These are phyloP conservation scores for Coemansia sp. DNA, from an alignment of 192 early-diverging fungal species.

Conservation along the genomic window DNA sequence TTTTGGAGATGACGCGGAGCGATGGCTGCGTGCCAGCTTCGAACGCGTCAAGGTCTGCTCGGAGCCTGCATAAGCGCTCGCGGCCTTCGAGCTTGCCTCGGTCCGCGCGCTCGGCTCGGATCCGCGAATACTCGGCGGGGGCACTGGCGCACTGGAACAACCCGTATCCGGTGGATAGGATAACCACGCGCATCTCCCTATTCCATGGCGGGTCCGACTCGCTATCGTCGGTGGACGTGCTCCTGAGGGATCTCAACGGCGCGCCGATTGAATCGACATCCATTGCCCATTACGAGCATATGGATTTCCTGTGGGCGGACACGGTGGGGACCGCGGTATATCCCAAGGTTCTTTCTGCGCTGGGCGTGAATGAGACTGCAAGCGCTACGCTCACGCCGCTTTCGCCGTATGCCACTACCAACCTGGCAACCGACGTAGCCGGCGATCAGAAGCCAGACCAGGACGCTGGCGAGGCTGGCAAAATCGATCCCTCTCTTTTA, in stretches of 20 bases:
- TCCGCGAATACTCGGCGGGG: slow-evolving; percentile 68
- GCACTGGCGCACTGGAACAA: slow-evolving; percentile 54
- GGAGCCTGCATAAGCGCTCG: slow-evolving; percentile 10
- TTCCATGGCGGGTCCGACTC: slow-evolving; percentile 90
- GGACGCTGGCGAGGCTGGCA: not conserved
- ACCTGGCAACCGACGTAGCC: not conserved
- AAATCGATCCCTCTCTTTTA: not conserved
- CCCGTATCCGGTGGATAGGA: slow-evolving; percentile 57
- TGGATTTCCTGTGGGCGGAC: slow-evolving; percentile 58
- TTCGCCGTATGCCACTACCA: not conserved
- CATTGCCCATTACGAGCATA: slow-evolving; percentile 78
- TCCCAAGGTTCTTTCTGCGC: slow-evolving; percentile 34
- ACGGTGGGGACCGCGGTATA: slow-evolving; percentile 43
- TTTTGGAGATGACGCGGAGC: not conserved
- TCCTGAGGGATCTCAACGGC: slow-evolving; percentile 55
- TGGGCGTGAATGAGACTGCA: slow-evolving; percentile 25
- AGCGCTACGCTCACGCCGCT: slow-evolving; percentile 4
- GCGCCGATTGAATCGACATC: slow-evolving; percentile 55
- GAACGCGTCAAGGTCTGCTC: not conserved
- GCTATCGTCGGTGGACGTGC: slow-evolving; percentile 67
- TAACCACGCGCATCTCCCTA: slow-evolving; percentile 82
- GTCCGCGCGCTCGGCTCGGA: slow-evolving; percentile 19
- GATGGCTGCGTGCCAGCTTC: not conserved
- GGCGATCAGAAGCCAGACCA: not conserved
- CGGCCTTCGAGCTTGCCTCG: slow-evolving; percentile 18